Conservation (phyloP, 208 protist genomes). For the Acanthamoeba divionensis region DNA sequence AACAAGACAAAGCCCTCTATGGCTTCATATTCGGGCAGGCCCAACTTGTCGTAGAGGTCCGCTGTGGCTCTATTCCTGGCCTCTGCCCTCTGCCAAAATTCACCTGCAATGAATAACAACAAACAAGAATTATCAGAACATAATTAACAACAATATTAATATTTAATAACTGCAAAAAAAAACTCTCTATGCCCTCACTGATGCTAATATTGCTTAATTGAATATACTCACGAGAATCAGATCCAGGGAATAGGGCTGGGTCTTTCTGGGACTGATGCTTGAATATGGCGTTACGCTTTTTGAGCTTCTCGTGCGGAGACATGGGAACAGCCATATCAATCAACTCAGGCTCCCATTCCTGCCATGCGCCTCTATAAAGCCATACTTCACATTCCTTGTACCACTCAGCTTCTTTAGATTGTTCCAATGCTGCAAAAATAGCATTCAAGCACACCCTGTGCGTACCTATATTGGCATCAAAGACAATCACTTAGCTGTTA, state of each 20-base stretch:
- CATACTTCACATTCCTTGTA: slow-evolving; percentile 62
- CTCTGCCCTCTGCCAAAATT: slow-evolving; percentile 76
- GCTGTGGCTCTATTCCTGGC: slow-evolving; percentile 67
- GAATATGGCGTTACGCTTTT: slow-evolving; percentile 74
- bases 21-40: slow-evolving; percentile 65
- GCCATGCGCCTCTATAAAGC: slow-evolving; percentile 79
- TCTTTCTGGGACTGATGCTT: slow-evolving; percentile 83
- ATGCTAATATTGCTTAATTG: no score
- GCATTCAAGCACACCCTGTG: background rate
- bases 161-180: background rate
- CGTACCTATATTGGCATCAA: no score
- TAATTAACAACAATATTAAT: background rate
- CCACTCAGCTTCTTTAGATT: slow-evolving; percentile 17
- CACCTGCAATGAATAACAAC: background rate
- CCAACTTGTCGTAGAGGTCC: slow-evolving; percentile 59
- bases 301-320: slow-evolving; percentile 58
- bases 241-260: slow-evolving; percentile 72
- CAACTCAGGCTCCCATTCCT: slow-evolving; percentile 74
- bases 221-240: slow-evolving; percentile 64
- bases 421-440: background rate
- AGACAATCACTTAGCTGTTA: no score
- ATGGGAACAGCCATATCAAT: slow-evolving; percentile 74
- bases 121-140: background rate
- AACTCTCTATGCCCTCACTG: no score
- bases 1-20: slow-evolving; percentile 57